These are phyloP conservation scores for Monosporascus sp. DNA, from an alignment of 2,329 filamentous ascomycete genomes.

Conservation along the genomic window DNA sequence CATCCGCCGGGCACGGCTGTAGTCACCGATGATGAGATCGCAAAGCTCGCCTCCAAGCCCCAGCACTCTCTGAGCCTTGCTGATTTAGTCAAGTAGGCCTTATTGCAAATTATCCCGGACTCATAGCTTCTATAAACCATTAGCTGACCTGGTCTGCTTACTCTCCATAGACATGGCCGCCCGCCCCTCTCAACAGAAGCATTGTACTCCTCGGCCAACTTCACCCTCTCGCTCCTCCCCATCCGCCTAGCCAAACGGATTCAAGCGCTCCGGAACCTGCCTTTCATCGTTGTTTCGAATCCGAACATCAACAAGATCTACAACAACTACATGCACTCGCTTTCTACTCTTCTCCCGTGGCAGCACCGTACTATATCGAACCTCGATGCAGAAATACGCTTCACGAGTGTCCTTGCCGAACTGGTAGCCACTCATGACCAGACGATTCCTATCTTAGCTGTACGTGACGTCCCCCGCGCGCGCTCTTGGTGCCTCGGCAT, in stretches of 20 bases:
- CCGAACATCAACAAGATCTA: slow-evolving; percentile 92
- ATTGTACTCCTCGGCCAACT: slow-evolving; percentile 87
- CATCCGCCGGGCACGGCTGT: slow-evolving; percentile 40
- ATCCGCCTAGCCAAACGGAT: slow-evolving; percentile 91
- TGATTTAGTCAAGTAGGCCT: slow-evolving; percentile 74
- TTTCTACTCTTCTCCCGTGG: slow-evolving; percentile 86
- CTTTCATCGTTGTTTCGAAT: slow-evolving; percentile 98
- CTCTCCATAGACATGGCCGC: slow-evolving; percentile 56
- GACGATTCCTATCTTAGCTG: slow-evolving; percentile 85
- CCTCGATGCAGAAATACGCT: slow-evolving; percentile 81
- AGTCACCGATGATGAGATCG: slow-evolving; percentile 70
- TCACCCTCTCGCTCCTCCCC: slow-evolving; percentile 86
- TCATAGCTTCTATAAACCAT: neutral
- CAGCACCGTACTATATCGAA: slow-evolving; percentile 62
- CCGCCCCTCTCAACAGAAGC: slow-evolving; percentile 77
- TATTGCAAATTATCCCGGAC: neutral
- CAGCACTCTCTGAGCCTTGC: slow-evolving; percentile 78
- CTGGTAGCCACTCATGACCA: slow-evolving; percentile 93
- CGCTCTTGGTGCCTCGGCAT: neutral
- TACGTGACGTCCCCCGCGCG: neutral
- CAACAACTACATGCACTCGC: slow-evolving; percentile 89
- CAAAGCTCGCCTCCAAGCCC: slow-evolving; percentile 68
- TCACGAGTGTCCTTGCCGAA: slow-evolving; percentile 89
- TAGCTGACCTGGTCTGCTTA: neutral
- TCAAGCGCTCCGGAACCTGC: slow-evolving; percentile 84